Evolutionary conservation across 768 basidiomycete species (phyloP).

Genomic region (Roridomyces roridus): DNA sequence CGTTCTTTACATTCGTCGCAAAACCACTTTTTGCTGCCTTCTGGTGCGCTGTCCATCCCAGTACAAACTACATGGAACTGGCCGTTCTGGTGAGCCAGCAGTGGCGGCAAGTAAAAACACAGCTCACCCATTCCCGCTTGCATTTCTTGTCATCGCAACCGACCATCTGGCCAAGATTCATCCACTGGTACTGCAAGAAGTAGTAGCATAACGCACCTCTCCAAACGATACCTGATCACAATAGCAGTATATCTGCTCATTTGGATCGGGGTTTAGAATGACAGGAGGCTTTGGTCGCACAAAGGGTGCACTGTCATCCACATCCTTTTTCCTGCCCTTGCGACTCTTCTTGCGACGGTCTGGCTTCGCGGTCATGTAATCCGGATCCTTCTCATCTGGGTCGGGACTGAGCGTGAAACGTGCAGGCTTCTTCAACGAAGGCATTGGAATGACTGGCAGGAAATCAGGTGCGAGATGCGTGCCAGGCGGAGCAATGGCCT

Average conservation of each 20-base stretch:
- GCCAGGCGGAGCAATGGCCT: conserved; percentile 51
- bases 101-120: neutral
- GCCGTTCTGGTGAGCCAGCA: neutral
- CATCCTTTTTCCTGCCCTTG: conserved; percentile 25
- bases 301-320: conserved; percentile 20
- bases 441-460: conserved; percentile 64
- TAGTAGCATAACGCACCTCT: conserved; percentile 54
- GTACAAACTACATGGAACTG: conserved; percentile 81
- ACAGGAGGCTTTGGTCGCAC: conserved; percentile 27
- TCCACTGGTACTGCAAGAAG: neutral
- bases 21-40: conserved; percentile 67
- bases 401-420: conserved; percentile 51
- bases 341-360: conserved; percentile 30
- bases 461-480: conserved; percentile 51
- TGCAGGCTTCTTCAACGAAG: conserved; percentile 46
- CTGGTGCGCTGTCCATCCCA: conserved; percentile 62
- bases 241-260: conserved; percentile 77
- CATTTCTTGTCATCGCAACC: conserved; percentile 81
- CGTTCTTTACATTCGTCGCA: conserved; percentile 65
- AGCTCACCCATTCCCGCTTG: conserved; percentile 82
- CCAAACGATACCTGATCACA: conserved; percentile 84
- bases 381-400: too few species aligned
- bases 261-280: conserved; percentile 41
- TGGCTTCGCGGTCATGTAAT: too few species aligned
- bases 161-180: conserved; percentile 68